These are phyloP conservation scores for Thalia dealbata DNA, from an alignment of 176 grass and related monocot species.

Conservation along the genomic window DNA sequence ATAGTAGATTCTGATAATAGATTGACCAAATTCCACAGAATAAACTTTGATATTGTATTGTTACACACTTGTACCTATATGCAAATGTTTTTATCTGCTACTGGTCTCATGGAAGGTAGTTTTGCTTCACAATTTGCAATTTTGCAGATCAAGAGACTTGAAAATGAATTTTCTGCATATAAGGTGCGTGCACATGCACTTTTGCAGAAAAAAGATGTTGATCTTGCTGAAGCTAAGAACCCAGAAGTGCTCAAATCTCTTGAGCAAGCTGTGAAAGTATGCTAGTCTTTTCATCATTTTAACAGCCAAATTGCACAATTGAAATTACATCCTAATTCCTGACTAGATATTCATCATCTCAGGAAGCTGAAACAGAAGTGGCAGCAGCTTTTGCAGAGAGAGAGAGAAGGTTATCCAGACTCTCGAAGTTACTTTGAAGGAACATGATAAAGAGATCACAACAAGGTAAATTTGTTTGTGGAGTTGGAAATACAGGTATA, in stretches of 20 bases:
- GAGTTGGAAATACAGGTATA: neutral
- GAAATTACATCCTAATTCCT: neutral
- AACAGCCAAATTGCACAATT: conserved; percentile 1
- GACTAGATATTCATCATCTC: conserved; percentile 16
- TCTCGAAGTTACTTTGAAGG: conserved; percentile 50
- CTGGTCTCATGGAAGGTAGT: neutral
- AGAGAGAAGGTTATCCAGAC: conserved; percentile 68
- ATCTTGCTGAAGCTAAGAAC: conserved; percentile 59
- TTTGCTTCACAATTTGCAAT: conserved; percentile 7
- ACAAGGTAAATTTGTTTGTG: conserved; percentile 38
- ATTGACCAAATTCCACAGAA: neutral
- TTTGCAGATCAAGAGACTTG: conserved; percentile 62
- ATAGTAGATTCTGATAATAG: too few species aligned
- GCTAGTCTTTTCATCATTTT: neutral
- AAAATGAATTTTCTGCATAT: conserved; percentile 91
- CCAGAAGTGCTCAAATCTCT: conserved; percentile 68
- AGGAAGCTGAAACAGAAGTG: conserved; percentile 92
- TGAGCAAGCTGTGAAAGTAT: conserved; percentile 68
- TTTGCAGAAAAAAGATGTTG: conserved; percentile 93
- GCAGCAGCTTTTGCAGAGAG: conserved; percentile 58
- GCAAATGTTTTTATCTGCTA: neutral
- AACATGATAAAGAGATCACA: conserved; percentile 59
- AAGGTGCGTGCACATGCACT: conserved; percentile 92
- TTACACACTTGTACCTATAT: too few species aligned
- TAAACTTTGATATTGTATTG: neutral